Base-by-base conservation (phyloP, 225 moss, liverwort and hornwort genomes). In the Marchantia polymorpha region DNA sequence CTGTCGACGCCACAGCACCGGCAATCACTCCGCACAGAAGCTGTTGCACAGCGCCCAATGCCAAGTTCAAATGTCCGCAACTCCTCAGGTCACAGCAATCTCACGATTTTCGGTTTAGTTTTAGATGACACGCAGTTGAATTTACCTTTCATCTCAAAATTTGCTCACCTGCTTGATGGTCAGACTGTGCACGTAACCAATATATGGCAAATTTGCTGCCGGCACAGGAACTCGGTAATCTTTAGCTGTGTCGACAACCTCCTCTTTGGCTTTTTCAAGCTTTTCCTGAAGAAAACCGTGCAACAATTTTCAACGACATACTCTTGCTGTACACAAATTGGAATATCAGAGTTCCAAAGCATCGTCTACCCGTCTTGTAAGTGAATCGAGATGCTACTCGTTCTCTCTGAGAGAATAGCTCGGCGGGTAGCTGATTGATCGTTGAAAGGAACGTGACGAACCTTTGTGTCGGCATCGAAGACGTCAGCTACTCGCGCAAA, bases 21-120 rank as follows among this genome's bases (percentile, higher is more conserved):
- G 97, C 94, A 58, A 95, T 47, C 10, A 99, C 81, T 12, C 97
- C 97, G 81, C 97, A 99, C 6, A 94, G 49, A 65, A 97, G 69
- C 96, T 97, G 59, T 80, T 81, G 81, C 30, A 25, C 12, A 14
- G 15, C 31, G 23, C 39, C 39, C 2, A 2, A 39, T 39, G 39
- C 39, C 39, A 39, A 39, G 5, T 39, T 39, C 39, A 39, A 39
- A 39, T 39, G 39, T 39, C 39, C 39, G 39, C 39, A 39, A 39
- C 39, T 39, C 5, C 2, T 39, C 39, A 39, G 39, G 39, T 39
- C 39, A 39, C 39, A 39, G 39, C 39, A 39, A 39, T 39, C 39
- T 39, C 39, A 39, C 3, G 3, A 39, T 39, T 39, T 39, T 2
- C 39, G 2, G 39, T 5, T 39, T 39, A 2, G 39, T 39, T 39